These are phyloP conservation scores for Sphagnurus paluster DNA, from an alignment of 1,284 basidiomycete species.

Conservation along the genomic window DNA sequence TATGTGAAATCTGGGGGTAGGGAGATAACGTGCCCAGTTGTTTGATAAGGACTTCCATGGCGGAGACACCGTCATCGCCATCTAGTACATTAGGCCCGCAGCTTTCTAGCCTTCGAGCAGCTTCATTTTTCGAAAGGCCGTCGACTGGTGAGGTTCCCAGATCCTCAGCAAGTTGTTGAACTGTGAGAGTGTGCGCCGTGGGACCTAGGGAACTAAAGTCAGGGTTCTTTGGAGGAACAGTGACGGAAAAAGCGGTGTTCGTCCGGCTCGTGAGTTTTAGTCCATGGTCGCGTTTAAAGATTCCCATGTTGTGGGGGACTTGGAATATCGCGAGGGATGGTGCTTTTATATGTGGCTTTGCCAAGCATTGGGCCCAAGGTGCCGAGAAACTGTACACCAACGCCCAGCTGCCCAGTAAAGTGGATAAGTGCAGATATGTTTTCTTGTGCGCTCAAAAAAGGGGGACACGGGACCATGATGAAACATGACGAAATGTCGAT, in stretches of 20 bases:
- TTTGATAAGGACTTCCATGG: constrained; percentile 32
- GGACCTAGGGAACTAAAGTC: constrained; percentile 29
- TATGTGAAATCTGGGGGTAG: neutral
- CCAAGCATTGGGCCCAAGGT: constrained; percentile 5
- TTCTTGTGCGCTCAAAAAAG: neutral
- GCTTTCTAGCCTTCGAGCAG: constrained; percentile 29
- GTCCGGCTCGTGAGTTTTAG: constrained; percentile 30
- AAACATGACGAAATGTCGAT: too few species aligned
- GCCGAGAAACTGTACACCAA: constrained; percentile 2
- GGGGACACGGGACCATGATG: neutral
- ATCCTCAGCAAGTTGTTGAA: constrained; percentile 27
- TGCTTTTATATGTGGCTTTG: constrained; percentile 1
- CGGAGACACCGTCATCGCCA: constrained; percentile 34
- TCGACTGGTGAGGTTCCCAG: constrained; percentile 30
- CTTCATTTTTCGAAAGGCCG: constrained; percentile 36
- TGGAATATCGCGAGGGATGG: neutral
- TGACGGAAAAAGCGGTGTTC: constrained; percentile 31
- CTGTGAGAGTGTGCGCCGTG: constrained; percentile 30
- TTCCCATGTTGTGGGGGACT: constrained; percentile 12
- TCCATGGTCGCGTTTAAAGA: constrained; percentile 13
- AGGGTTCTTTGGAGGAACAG: constrained; percentile 29
- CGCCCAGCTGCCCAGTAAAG: neutral
- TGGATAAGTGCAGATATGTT: neutral
- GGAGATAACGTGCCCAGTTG: constrained; percentile 31
- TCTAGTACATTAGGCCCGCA: constrained; percentile 36